Evolutionary conservation across 257 asterid species (phyloP), one percentile per base, ranked within the genome.

Genomic region (Agastache rugosa): DNA sequence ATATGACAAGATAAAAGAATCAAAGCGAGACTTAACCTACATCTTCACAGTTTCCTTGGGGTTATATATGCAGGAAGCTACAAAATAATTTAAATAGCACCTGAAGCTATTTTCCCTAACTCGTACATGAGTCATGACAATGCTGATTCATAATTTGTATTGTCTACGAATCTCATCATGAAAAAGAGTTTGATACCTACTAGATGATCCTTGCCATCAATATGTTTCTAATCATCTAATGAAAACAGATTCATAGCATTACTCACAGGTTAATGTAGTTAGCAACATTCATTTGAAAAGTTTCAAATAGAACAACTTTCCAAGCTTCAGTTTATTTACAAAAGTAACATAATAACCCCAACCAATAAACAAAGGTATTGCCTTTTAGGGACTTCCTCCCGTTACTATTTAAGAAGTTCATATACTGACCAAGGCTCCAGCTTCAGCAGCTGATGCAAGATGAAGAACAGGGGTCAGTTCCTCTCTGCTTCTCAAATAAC

Each of bases 391-490:
- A 34, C n/a, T 53, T 63, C 53, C 64, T 51, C 71, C 11, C 16
- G 39, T 50, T 35, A 50, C n/a, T 0, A 37, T 56, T 11, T 73
- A 25, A 61, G 66, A 67, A 80, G 78, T 54, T 74, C 44, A 72
- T 71, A 65, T 67, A 84, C 95, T 74, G 61, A 95, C 99, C 96
- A 92, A 73, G 45, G 94, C 96, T 69, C 99, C 99, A 53, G 99
- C 98, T 78, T 95, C 97, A 69, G 96, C 98, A 68, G 98, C 99
- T 68, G 99, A 85, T 20, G 90, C 96, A 78, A 95, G 99, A 88
- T 95, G 98, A 78, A 92, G 89, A 31, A 70, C 89, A 31, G 99
- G 96, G 82, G 87, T 87, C 75, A 92, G 85, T 85, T 86, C 80
- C 77, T 87, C 84, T 86, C 96, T 82, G 81, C 69, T 86, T 68